Evolutionary conservation across 2,329 filamentous ascomycete genomes (phyloP).

Genomic region (Sporothrix brunneoviolacea): DNA sequence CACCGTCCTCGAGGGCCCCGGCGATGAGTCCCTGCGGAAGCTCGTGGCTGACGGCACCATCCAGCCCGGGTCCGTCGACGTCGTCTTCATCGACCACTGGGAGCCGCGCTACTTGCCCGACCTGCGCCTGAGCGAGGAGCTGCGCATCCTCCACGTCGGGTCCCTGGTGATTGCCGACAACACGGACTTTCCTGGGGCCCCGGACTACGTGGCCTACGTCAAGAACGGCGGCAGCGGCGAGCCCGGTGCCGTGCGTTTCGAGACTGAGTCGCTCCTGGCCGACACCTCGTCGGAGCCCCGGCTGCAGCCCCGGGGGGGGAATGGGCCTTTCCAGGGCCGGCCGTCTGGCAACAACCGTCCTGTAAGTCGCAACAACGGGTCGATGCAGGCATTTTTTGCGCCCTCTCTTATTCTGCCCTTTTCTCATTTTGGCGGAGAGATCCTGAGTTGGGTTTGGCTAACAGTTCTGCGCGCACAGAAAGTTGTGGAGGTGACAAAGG

Average conservation of each 20-base stretch:
- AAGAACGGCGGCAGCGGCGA: constrained; percentile 21
- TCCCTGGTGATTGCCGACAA: constrained; percentile 37
- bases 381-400: too few species aligned
- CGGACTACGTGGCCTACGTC: constrained; percentile 36
- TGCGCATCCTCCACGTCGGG: constrained; percentile 27
- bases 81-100: constrained; percentile 32
- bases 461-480: too few species aligned
- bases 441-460: too few species aligned
- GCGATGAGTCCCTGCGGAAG: constrained; percentile 24
- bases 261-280: constrained; percentile 18
- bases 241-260: constrained; percentile 20
- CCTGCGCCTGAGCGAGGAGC: constrained; percentile 27
- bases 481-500: too few species aligned
- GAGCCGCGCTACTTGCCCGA: constrained; percentile 31
- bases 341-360: too few species aligned
- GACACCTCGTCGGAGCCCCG: background rate
- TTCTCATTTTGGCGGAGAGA: too few species aligned
- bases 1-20: constrained; percentile 28
- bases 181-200: constrained; percentile 36
- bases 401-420: too few species aligned
- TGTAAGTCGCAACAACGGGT: too few species aligned
- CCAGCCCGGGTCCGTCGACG: constrained; percentile 24
- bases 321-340: too few species aligned
- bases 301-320: too few species aligned
- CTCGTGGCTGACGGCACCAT: constrained; percentile 25